Evolutionary conservation across 306 rosid species (phyloP).

Genomic region (Cucurbita ficifolia): DNA sequence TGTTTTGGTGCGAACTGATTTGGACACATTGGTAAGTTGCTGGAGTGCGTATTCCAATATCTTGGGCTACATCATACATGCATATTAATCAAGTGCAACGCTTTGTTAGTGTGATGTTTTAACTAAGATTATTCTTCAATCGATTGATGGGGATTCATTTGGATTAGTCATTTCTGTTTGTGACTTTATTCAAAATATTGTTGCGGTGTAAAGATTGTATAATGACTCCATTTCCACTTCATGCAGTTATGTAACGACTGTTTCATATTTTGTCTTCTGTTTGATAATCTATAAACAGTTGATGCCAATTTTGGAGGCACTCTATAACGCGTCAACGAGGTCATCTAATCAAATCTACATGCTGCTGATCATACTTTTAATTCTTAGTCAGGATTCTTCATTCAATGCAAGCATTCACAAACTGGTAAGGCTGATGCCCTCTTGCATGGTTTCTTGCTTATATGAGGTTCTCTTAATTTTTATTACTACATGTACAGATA

Average conservation of each 20-base stretch:
- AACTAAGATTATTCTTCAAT: background rate
- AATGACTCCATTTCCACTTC: background rate
- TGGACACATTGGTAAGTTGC: constrained; percentile 84
- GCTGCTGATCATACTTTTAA: constrained; percentile 86
- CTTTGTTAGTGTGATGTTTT: background rate
- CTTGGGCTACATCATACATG: background rate
- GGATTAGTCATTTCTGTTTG: background rate
- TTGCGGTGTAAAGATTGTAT: background rate
- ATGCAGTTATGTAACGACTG: background rate
- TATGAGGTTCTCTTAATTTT: constrained; percentile 15
- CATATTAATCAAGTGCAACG: background rate
- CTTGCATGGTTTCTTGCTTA: background rate
- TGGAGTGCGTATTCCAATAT: constrained; percentile 12
- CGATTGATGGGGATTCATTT: background rate
- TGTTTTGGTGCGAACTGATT: constrained; percentile 96
- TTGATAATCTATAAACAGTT: constrained; percentile 34
- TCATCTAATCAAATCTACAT: constrained; percentile 93
- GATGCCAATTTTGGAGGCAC: constrained; percentile 90
- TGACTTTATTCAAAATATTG: background rate
- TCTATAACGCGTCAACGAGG: constrained; percentile 71
- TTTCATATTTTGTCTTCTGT: background rate
- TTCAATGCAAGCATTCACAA: constrained; percentile 96
- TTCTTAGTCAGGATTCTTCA: constrained; percentile 96
- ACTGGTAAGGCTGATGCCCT: constrained; percentile 35
- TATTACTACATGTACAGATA: constrained; percentile 36